A percentile compares a stretch with the other conserved stretches of the same genome.
phyloP scores from a whole-genome alignment of 2,329 filamentous ascomycete genomes.

The Zymoseptoria ardabiliae region DNA sequence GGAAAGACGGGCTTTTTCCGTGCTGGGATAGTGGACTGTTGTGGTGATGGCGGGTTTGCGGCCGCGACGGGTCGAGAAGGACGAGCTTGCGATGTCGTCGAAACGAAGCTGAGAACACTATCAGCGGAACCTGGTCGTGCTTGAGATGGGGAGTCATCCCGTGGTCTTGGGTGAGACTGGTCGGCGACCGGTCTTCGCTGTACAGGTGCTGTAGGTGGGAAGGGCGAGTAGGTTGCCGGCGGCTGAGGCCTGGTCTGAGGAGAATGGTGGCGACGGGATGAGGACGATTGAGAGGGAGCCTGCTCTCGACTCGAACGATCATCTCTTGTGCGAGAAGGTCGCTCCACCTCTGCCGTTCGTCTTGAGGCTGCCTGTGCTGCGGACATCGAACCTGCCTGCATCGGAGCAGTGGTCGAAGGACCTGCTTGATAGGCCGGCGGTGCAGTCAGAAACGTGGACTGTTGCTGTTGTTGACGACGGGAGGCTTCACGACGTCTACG shows the following conservation, averaged over 20 bases:
- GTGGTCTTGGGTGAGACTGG: neutral
- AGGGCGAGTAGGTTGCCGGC: neutral
- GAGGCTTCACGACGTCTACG: conserved; percentile 2
- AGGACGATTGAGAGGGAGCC: neutral
- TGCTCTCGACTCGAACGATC: neutral
- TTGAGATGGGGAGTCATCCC: neutral
- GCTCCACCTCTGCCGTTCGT: neutral
- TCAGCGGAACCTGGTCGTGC: conserved; percentile 1
- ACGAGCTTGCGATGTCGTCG: neutral
- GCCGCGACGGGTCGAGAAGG: neutral
- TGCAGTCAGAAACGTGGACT: neutral
- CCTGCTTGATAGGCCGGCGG: neutral
- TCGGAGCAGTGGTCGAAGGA: neutral
- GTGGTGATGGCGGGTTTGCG: neutral
- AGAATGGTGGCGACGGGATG: neutral
- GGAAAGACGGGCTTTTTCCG: neutral
- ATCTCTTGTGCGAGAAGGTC: neutral
- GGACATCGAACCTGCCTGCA: neutral
- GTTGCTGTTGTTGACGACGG: neutral
- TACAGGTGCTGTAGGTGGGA: neutral
- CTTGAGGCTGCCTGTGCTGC: neutral
- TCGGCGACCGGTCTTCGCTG: neutral
- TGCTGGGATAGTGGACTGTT: neutral
- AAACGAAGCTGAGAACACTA: conserved; percentile 1
- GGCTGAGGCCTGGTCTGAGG: neutral